Evolutionary conservation across 2,329 filamentous ascomycete species (phyloP), one percentile per base, ranked within the genome.

Genomic region (Stemphylium lycopersici): DNA sequence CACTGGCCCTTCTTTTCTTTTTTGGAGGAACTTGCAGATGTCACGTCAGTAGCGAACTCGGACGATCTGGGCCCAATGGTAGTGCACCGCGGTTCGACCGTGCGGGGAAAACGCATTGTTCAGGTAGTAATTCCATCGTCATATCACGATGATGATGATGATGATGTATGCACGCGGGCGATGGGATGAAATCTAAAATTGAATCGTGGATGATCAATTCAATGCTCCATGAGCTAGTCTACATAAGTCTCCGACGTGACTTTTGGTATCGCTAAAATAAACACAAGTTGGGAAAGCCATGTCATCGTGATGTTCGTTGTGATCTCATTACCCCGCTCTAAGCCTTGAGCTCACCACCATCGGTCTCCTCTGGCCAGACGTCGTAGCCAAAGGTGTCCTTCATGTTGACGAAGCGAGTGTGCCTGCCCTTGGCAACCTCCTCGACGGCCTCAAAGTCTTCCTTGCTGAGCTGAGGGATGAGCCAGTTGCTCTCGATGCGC

Each of bases 321-420:
- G 16, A 45, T 46, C 20, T 40, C 15, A 33, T 32, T 16, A 15
- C 38, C 42, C 41, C 31, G 20, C 29, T 41, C 36, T 62, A 68
- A 26, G 58, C 62, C 62, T 66, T 68, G 50, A 68, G 55, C 59
- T 66, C 66, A 50, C 61, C 66, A 41, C 52, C 47, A 11, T 69
- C 49, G 0, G 63, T 66, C 71, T 79, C 77, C 50, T 77, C 71
- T n/a, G 76, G 71, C 77, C 77, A 79, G 44, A 90, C 83, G 65
- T 91, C 81, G 71, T 89, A 90, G 6, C 89, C 89, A 73, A 91
- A 91, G 1, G 87, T 90, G 61, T 90, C 88, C 81, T 90, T 91
- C 88, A 91, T 91, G 78, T 91, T 90, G 55, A 91, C 88, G 68
- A 91, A 91, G 33, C 89, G 84, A 22, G 83, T 84, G 73, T 89